Evolutionary conservation across 108 stramenopile species (phyloP), one percentile per base, ranked within the genome.

Genomic region (Skeletonema marinoi): DNA sequence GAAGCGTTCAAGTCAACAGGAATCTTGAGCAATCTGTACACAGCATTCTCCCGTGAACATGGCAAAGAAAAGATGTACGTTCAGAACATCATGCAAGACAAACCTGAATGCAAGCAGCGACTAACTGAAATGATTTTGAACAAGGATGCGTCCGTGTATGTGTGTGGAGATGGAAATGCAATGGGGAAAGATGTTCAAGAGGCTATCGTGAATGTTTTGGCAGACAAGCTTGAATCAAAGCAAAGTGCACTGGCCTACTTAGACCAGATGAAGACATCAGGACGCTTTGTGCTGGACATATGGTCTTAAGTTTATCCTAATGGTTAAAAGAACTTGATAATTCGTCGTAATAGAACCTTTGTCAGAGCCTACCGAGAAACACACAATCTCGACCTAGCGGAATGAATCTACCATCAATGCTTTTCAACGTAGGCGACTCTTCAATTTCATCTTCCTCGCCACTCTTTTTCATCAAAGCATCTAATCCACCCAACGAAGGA

Each of bases 131-230:
- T 90, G 73, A 83, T 94, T 54, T 19, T 86, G 74, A 70, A 92
- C 9, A 68, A 91, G 38, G 44, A 79, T 6, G 96, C 89, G 60
- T 78, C 71, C n/a, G 85, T 96, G 10, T 97, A 93, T 74, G 75
- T 97, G 13, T 97, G 97, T 68, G 97, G 97, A 32, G 97, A 97
- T 76, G 97, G 95, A 25, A 93, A 89, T 73, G 78, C 76, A n/a
- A 98, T 98, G 97, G 97, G 88, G 8, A 90, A 84, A 51, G 97
- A 97, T 86, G 97, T 98, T n/a, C 92, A 92, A 71, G 68, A 61
- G 13, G 80, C 92, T 3, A 77, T 98, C 13, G 88, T 72, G 9
- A 70, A 87, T 36, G 60, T 96, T 32, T 58, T 96, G 59, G 72
- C 75, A 11, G 62, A 73, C 6, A 60, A 68, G 56, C 66, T 69